Percentiles rank a stretch among this genome's conserved stretches.
Conservation (phyloP, 306 rosid species). For the Elaeagnus macrophylla region DNA sequence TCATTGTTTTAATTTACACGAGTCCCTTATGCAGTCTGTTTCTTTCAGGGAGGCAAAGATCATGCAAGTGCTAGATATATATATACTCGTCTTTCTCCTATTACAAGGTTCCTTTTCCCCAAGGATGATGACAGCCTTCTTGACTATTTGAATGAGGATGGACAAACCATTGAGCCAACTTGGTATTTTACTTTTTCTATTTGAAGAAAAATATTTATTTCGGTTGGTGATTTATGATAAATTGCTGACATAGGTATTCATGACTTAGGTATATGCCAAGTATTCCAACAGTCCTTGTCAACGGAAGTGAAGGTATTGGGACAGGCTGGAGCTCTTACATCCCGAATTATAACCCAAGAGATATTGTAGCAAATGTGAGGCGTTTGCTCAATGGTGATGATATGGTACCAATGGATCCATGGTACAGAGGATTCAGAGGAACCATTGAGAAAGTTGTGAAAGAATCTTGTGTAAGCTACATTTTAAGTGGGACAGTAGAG, state of each 20-base stretch:
- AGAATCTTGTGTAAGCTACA: constrained; percentile 46
- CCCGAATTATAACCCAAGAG: constrained; percentile 91
- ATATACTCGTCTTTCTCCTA: constrained; percentile 44
- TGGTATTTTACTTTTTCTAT: constrained; percentile 39
- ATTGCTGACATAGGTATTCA: not conserved
- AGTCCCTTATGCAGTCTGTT: not conserved
- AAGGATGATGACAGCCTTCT: constrained; percentile 82
- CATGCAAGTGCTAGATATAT: constrained; percentile 88
- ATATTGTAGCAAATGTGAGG: constrained; percentile 66
- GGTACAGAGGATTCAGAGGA: constrained; percentile 87
- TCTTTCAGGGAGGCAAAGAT: constrained; percentile 79
- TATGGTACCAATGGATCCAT: constrained; percentile 88
- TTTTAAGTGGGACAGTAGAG: constrained; percentile 49
- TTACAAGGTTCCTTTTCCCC: constrained; percentile 68
- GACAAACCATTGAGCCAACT: constrained; percentile 68
- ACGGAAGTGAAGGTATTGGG: constrained; percentile 95
- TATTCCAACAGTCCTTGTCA: constrained; percentile 82
- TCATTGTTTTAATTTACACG: not conserved
- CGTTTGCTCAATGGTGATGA: constrained; percentile 47
- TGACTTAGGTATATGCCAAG: constrained; percentile 67
- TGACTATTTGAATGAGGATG: constrained; percentile 86
- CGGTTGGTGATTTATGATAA: not conserved
- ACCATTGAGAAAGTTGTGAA: constrained; percentile 54
- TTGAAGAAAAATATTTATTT: not conserved
- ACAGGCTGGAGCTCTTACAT: constrained; percentile 88